Evolutionary conservation across 2,329 filamentous ascomycete genomes (phyloP).

Genomic region (Clarireedia monteithiana): DNA sequence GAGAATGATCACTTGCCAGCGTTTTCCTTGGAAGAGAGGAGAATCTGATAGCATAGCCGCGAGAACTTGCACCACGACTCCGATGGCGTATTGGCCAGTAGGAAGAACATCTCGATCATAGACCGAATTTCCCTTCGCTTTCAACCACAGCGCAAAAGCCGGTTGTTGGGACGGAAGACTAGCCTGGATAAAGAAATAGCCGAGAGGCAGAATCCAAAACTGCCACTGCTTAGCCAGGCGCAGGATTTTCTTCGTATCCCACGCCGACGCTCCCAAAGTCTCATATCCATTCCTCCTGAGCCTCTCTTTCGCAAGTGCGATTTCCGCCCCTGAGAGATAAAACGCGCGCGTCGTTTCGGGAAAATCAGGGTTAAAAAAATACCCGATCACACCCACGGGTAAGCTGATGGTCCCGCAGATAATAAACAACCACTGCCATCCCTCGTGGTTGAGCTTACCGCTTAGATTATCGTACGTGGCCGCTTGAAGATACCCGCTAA

Average conservation of each 20-base stretch:
- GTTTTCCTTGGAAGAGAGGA: constrained; percentile 16
- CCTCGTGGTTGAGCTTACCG: constrained; percentile 30
- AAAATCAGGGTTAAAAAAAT: constrained; percentile 36
- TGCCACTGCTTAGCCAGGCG: constrained; percentile 22
- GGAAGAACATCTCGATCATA: constrained; percentile 20
- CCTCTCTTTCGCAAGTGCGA: constrained; percentile 13
- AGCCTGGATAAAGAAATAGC: constrained; percentile 21
- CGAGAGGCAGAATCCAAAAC: constrained; percentile 22
- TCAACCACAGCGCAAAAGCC: constrained; percentile 19
- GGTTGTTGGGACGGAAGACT: constrained; percentile 17
- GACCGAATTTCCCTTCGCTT: constrained; percentile 12
- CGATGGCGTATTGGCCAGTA: constrained; percentile 17
- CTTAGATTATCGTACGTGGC: constrained; percentile 34
- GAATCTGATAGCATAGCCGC: constrained; percentile 23
- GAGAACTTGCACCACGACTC: constrained; percentile 16
- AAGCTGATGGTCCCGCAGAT: constrained; percentile 47
- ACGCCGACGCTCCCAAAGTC: constrained; percentile 17
- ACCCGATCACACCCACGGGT: constrained; percentile 45
- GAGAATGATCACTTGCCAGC: constrained; percentile 20
- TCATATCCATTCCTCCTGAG: constrained; percentile 17
- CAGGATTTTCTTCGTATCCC: constrained; percentile 21
- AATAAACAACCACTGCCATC: constrained; percentile 40
- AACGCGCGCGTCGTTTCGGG: constrained; percentile 34
- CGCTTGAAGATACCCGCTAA: constrained; percentile 36
- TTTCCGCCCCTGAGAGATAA: constrained; percentile 27